Conservation (phyloP, 805 yeast species). For the Millerago galiae region DNA sequence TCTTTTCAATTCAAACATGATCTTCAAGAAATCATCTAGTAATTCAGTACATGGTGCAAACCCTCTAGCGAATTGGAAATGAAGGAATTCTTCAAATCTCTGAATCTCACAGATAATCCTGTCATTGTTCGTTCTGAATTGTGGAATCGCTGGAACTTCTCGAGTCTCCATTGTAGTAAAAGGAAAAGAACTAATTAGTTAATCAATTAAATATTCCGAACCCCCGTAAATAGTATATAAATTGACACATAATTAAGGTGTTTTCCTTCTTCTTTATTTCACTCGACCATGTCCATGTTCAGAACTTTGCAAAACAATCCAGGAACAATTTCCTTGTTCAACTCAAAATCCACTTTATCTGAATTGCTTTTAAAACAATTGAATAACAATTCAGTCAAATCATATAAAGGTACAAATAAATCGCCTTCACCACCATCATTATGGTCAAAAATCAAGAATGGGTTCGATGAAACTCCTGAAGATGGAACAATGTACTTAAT, state of each 20-base stretch:
- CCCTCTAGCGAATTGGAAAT: no score
- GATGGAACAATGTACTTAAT: conserved; percentile 1
- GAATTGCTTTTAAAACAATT: conserved; percentile 4
- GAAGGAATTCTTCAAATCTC: no score
- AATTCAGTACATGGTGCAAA: no score
- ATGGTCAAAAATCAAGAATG: conserved; percentile 15
- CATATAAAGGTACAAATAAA: no score
- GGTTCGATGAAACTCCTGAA: conserved; percentile 12
- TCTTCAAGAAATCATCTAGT: no score
- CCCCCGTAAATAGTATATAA: not conserved
- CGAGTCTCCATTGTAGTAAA: no score
- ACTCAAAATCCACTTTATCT: conserved; percentile 16
- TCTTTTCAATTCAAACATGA: no score
- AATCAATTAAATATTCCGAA: not conserved
- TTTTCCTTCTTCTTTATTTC: not conserved
- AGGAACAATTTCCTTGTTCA: conserved; percentile 40
- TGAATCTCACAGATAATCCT: no score
- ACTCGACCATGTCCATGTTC: conserved; percentile 39
- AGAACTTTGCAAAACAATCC: conserved; percentile 39
- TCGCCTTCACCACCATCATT: conserved; percentile 5
- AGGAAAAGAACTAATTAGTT: no score
- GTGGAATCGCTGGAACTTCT: no score
- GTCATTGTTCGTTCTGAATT: no score
- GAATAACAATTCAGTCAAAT: conserved; percentile 2
- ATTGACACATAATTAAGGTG: not conserved